Base-by-base conservation (phyloP, 805 yeast species). In the Brettanomyces anomalus region DNA sequence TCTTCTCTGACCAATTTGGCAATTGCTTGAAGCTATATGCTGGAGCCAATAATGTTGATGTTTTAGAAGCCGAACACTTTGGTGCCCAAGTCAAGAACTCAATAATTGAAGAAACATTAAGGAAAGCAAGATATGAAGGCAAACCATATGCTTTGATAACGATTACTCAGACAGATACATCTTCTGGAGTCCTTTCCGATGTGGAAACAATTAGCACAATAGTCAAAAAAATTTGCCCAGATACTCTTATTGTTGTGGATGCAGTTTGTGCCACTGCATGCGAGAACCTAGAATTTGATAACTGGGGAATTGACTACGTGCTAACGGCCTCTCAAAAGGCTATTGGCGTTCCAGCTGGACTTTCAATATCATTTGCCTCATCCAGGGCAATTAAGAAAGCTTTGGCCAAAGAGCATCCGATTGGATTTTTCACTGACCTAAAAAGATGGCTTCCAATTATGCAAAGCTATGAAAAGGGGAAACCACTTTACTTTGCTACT, bases 281-380 rank as follows among this genome's bases (percentile, higher is more conserved):
- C 46, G 98, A 90, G 67, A 74, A 77, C 52, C 68, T 90, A 49
- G 78, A 85, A 54, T 90, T 90, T 58, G 90, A 86, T 58, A 71
- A 71, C 16, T 90, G 97, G 97, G 88, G 85, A 4, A 64, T 90
- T 42, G 98, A 90, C 66, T 86, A 72, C 52, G 95, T 77, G 35
- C 71, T 90, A 49, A 83, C 95, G 39, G 97, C 95, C 2, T 87
- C 97, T 17, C 97, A 89, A 63, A 90, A 90, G 70, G 97, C 96
- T 24, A 68, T 90, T 53, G 96, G 96, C 42, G 93, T 83, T 24
- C 97, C 97, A 42, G 80, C 96, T 6, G 98, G 98, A 15, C 72
- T 90, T 52, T 79, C 90, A 15, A 74, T 90, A 53, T 78, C 84
- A 31, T 74, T 76, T 60, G 79, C 87, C 16, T 80, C 93, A 20